Base-by-base conservation (phyloP, 495 filamentous ascomycete genomes). In the Neurospora discreta region DNA sequence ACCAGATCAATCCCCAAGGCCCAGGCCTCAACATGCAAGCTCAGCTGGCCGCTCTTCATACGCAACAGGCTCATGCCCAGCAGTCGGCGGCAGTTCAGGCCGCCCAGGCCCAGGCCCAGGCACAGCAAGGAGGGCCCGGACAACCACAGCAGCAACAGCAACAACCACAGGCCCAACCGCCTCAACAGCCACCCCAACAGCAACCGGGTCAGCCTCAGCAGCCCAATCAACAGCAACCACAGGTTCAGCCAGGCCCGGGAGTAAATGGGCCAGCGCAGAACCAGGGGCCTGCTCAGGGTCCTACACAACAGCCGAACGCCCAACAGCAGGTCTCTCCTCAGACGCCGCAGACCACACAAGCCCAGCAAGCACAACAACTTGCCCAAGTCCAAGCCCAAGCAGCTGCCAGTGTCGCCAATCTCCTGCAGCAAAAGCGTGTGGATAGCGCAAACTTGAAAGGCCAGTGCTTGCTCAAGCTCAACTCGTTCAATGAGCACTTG, bases 401-500 rank as follows among this genome's bases (percentile, higher is more conserved):
- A 78, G 74, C 77, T 0, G 69, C 69, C 4, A 69, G 42, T 13
- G 70, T 82, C 7, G 73, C 82, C 18, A 76, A 44, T 46, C 71
- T 81, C 23, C 73, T 80, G 72, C 85, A 86, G 26, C 79, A 82
- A 76, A 83, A 83, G 72, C 82, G 84, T 60, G 85, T 30, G 15
- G 26, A 88, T 69, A 79, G 80, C 23, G 82, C 88, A 75, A 86
- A 86, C 33, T 80, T 88, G 77, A 88, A 87, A 73, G 89, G 89
- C 5, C 76, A 85, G 10, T 86, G 86, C 36, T 79, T 92, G 13
- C 76, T 94, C 69, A 87, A 84, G 73, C 80, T 97, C 44, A 84
- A 91, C 74, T 83, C 85, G 69, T 94, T 94, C 75, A 86, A 87
- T 30, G 91, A 95, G 76, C 82, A 90, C 68, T 80, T 97, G 13